phyloP scores from a whole-genome alignment of 176 grass and related monocot species.

The Oryza officinalis region DNA sequence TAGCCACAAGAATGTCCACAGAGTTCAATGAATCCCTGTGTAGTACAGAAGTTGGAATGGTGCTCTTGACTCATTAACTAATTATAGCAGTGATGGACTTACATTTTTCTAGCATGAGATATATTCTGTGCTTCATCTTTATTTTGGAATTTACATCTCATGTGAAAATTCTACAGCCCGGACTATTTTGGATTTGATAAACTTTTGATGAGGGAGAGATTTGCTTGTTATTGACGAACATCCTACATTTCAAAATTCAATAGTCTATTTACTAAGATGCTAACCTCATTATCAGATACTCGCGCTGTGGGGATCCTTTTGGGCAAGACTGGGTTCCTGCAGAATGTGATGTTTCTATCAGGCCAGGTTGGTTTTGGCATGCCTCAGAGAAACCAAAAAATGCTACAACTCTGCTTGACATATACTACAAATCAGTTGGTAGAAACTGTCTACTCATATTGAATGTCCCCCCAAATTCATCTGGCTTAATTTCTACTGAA shows the following conservation, averaged over 20 bases:
- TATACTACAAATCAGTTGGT: constrained; percentile 97
- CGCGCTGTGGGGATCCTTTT: constrained; percentile 58
- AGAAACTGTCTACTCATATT: constrained; percentile 91
- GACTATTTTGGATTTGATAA: background rate
- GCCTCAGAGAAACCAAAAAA: constrained; percentile 73
- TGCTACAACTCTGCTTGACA: constrained; percentile 62
- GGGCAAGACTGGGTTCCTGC: constrained; percentile 89
- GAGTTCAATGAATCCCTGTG: background rate
- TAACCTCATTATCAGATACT: constrained; percentile 56
- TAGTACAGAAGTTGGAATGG: background rate
- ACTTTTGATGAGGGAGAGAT: constrained; percentile 9
- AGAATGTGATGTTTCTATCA: constrained; percentile 94
- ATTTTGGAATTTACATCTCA: constrained; percentile 11
- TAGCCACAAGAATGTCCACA: background rate
- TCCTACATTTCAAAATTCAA: background rate
- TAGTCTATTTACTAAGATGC: background rate
- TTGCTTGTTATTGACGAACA: background rate
- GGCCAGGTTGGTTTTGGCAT: constrained; percentile 97
- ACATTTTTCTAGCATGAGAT: background rate
- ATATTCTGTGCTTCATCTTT: background rate
- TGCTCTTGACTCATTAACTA: constrained; percentile 25
- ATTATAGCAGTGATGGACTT: background rate
- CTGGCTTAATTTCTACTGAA: constrained; percentile 74
- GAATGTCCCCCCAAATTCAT: constrained; percentile 92
- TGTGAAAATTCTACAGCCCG: background rate